Percentiles rank a stretch among this genome's conserved stretches.
Conservation (phyloP, 805 yeast species). For the Starmerella tilneyi region DNA sequence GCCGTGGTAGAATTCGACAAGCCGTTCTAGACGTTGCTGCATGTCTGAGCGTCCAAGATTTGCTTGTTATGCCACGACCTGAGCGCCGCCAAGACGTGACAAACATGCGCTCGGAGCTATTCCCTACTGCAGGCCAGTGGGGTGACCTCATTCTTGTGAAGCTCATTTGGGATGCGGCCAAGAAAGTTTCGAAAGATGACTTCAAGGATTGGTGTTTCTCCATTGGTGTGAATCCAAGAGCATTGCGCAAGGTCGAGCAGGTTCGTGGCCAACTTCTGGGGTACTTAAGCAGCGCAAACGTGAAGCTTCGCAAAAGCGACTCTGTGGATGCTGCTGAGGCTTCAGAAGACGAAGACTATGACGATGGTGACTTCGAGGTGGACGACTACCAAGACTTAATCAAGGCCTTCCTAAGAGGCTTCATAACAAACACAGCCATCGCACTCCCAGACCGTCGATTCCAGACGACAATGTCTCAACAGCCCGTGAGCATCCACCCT, state of each 20-base stretch:
- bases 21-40: slow-evolving; percentile 82
- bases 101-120: slow-evolving; percentile 56
- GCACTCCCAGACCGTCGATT: slow-evolving; percentile 92
- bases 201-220: slow-evolving; percentile 75
- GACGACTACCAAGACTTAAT: slow-evolving; percentile 50
- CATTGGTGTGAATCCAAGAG: slow-evolving; percentile 63
- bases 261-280: slow-evolving; percentile 65
- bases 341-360: slow-evolving; percentile 5
- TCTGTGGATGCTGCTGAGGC: slow-evolving; percentile 23
- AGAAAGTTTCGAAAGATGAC: slow-evolving; percentile 37
- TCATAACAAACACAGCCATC: slow-evolving; percentile 77
- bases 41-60: slow-evolving; percentile 84
- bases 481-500: slow-evolving; percentile 79
- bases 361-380: slow-evolving; percentile 7
- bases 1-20: slow-evolving; percentile 35
- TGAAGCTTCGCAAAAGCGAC: slow-evolving; percentile 24
- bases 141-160: slow-evolving; percentile 82
- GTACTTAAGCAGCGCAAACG: slow-evolving; percentile 42
- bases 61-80: slow-evolving; percentile 66
- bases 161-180: slow-evolving; percentile 56
- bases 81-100: slow-evolving; percentile 78
- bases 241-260: slow-evolving; percentile 63
- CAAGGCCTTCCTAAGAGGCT: slow-evolving; percentile 76
- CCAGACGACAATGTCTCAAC: slow-evolving; percentile 70
- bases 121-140: slow-evolving; percentile 57